Evolutionary conservation across 2,329 filamentous ascomycete species (phyloP), one percentile per base, ranked within the genome.

Genomic region (Lomentospora prolificans): DNA sequence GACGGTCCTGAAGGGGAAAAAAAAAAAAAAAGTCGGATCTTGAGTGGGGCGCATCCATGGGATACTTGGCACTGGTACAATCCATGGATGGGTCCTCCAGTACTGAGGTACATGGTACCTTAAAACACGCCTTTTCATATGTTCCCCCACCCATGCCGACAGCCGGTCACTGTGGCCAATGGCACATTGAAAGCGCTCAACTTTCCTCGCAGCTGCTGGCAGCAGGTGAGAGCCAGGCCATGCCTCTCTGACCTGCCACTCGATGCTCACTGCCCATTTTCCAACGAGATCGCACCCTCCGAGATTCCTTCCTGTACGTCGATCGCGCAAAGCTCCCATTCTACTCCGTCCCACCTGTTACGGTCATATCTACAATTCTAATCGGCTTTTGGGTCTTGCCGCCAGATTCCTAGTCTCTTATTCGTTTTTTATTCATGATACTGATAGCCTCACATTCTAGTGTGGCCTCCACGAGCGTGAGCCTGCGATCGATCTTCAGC

Each of bases 271-370:
- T 46, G 22, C 53, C 41, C 44, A 31, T 55, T 48, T 55, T 19
- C 39, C 53, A 27, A 55, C 53, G 53, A 55, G 48, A 55, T 55
- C 53, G 53, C 53, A 55, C 31, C 24, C 17, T 44, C 53, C 44
- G 3, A 36, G 31, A 39, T 50, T 51, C 53, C 46, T 31, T 51
- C 44, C 19, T 48, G 39, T 44, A 51, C 53, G 14, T 52, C 10
- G 50, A 48, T 48, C 30, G 30, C 46, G 46, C 48, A 51, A 39
- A 8, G 10, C 50, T 28, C 22, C 10, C 28, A 2, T 44, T 33
- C 27, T 36, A n/a, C n/a, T n/a, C n/a, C n/a, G n/a, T n/a, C n/a
- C n/a, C n/a, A n/a, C n/a, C n/a, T n/a, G n/a, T n/a, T n/a, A n/a
- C n/a, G n/a, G n/a, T n/a, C n/a, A n/a, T n/a, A n/a, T n/a, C n/a